Evolutionary conservation across 139 green algal species (phyloP), one percentile per base, ranked within the genome.

Genomic region (Chlamydomonas incerta): DNA sequence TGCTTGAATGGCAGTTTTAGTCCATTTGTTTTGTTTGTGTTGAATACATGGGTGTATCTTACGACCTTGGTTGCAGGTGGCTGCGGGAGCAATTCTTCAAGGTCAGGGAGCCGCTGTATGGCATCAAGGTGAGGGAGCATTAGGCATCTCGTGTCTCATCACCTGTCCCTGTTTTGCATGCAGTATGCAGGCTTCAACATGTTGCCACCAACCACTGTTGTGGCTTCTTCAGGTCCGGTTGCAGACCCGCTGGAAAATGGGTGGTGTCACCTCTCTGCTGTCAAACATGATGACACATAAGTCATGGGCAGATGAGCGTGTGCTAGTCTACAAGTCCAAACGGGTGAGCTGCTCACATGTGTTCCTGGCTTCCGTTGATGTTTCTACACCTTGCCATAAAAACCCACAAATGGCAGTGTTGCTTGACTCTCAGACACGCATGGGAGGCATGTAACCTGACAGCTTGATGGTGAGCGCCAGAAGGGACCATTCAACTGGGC

Each of bases 51-150:
- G 20, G 8, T 68, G 24, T 23, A 20, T 15, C 60, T 20, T 23
- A 72, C 31, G 31, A n/a, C n/a, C n/a, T 29, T 21, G 18, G 1
- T 20, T 52, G n/a, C 73, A 80, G 73, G 73, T 80, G 73, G 73
- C 52, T 80, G 73, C 52, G 52, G n/a, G 52, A 67, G 73, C 50
- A 50, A 2, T 80, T 80, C 20, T 68, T 31, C 50, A 80, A 80
- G 73, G 50, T 80, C 11, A 17, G 52, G 8, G 73, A 80, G 31
- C 50, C 73, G 31, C 31, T 80, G 52, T 80, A 80, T 52, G 73
- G 73, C 28, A 26, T 62, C 28, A 77, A 63, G 71, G 71, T 77
- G 3, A 35, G 68, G 11, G 10, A 0, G 34, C 6, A 50, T n/a
- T n/a, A n/a, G n/a, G n/a, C n/a, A n/a, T n/a, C n/a, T n/a, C n/a